Evolutionary conservation across 164 flowering plant species (phyloP).

Genomic region (Tetracentron sinense): DNA sequence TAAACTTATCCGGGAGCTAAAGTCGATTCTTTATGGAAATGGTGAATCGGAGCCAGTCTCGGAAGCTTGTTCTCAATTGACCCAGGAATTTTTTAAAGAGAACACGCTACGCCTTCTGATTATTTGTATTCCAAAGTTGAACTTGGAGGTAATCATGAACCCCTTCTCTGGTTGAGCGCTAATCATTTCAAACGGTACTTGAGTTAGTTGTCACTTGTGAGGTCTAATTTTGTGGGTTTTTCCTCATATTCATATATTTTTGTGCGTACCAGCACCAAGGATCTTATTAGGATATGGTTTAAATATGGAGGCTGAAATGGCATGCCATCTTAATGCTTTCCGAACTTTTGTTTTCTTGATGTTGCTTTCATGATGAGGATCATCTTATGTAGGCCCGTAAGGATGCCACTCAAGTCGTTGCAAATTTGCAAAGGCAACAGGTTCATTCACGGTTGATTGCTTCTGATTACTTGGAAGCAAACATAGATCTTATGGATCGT

Average conservation of each 20-base stretch:
- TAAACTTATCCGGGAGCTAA: slow-evolving; percentile 28
- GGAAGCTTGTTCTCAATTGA: slow-evolving; percentile 38
- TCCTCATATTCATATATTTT: background rate
- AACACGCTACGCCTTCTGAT: slow-evolving; percentile 26
- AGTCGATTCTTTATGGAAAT: slow-evolving; percentile 29
- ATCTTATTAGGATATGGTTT: background rate
- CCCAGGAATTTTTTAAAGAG: slow-evolving; percentile 27
- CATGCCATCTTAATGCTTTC: background rate
- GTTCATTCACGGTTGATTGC: slow-evolving; percentile 37
- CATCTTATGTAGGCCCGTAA: slow-evolving; percentile 32
- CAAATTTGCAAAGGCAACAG: slow-evolving; percentile 43
- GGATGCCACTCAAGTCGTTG: slow-evolving; percentile 45
- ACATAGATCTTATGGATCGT: slow-evolving; percentile 34
- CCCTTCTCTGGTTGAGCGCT: background rate
- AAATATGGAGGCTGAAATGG: too few species aligned
- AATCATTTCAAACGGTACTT: too few species aligned
- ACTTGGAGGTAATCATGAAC: slow-evolving; percentile 27
- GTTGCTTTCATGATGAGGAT: slow-evolving; percentile 1
- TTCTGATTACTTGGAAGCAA: slow-evolving; percentile 39
- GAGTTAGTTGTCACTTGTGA: too few species aligned
- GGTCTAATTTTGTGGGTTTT: background rate
- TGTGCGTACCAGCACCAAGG: background rate
- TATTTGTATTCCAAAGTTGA: slow-evolving; percentile 28
- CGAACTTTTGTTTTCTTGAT: background rate
- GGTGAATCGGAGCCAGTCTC: slow-evolving; percentile 27